These are phyloP conservation scores for Celoporthe dispersa DNA, from an alignment of 2,329 filamentous ascomycete species.

Conservation along the genomic window DNA sequence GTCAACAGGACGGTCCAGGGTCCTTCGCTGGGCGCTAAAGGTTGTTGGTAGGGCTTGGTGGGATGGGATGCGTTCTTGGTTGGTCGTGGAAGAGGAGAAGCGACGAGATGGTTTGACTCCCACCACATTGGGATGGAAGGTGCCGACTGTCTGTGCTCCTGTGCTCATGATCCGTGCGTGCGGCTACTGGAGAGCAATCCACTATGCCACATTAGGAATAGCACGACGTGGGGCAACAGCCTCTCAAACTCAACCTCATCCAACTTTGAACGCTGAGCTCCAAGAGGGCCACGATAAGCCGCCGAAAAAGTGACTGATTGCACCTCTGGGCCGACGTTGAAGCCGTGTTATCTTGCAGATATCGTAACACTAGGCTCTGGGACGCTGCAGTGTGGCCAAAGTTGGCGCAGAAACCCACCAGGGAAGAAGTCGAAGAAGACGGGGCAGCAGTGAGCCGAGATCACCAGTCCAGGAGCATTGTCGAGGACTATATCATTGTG, in stretches of 20 bases:
- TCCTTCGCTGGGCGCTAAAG: background rate
- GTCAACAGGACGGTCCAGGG: background rate
- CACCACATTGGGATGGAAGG: background rate
- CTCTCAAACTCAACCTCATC: slow-evolving; percentile 21
- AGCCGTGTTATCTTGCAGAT: background rate
- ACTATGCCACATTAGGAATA: background rate
- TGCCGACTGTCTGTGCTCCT: background rate
- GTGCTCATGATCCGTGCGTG: background rate
- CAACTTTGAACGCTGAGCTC: slow-evolving; percentile 8
- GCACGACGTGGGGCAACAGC: slow-evolving; percentile 12
- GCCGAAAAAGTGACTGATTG: background rate
- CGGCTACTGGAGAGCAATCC: background rate
- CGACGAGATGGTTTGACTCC: background rate
- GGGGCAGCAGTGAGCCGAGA: background rate
- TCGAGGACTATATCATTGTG: background rate
- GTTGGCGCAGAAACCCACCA: background rate
- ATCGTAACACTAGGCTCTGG: background rate
- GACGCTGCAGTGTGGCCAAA: background rate
- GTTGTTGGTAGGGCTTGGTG: background rate
- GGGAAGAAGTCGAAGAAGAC: background rate
- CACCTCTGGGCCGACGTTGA: background rate
- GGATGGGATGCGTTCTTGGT: background rate
- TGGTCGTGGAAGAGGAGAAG: background rate
- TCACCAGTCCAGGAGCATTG: background rate
- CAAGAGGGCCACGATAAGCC: background rate